Evolutionary conservation across 2,329 filamentous ascomycete species (phyloP), one percentile per base, ranked within the genome.

Genomic region (Sporothrix dimorphospora): DNA sequence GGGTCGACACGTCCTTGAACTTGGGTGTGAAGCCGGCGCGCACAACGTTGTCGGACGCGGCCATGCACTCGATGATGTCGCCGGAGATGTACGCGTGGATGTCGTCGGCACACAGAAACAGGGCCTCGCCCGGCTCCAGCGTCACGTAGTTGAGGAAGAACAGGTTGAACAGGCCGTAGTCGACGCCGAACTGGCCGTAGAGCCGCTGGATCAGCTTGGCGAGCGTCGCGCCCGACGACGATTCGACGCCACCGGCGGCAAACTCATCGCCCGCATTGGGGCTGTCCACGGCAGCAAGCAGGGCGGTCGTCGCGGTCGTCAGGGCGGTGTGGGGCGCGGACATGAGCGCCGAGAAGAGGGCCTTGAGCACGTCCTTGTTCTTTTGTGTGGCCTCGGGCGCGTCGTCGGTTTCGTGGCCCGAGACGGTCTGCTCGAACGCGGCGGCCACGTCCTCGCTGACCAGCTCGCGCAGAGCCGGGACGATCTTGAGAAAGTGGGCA

Each of bases 1-100:
- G 86, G 0, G 94, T 98, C 70, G 90, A 83, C 27, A 98, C 93
- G 77, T 99, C 96, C 84, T 98, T 98, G 87, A 97, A 99, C 81
- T 99, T 99, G 71, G 96, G 96, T 0, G 96, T 99, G 82, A 99
- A 96, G 57, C 96, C 96, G 0, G 96, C 96, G 71, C 96, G 94
- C 69, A 99, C 94, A 47, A 99, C 96, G 76, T 99, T 99, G 86
- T 99, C 96, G n/a, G 93, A 97, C 9, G 94, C 92, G 0, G 96
- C 96, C 96, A 99, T 99, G 85, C 96, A 99, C 83, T 99, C 96
- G 80, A 99, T 94, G 77, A 99, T 97, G 79, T 99, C 95, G 73
- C 93, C 93, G 2, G 91, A 93, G 57, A 97, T 83, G 81, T 99
- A 99, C 66, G 96, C 96, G 81, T 99, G 96, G 77, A 98, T 98